phyloP scores from a whole-genome alignment of 116 monocot genomes.

The Phalaenopsis hybrid region DNA sequence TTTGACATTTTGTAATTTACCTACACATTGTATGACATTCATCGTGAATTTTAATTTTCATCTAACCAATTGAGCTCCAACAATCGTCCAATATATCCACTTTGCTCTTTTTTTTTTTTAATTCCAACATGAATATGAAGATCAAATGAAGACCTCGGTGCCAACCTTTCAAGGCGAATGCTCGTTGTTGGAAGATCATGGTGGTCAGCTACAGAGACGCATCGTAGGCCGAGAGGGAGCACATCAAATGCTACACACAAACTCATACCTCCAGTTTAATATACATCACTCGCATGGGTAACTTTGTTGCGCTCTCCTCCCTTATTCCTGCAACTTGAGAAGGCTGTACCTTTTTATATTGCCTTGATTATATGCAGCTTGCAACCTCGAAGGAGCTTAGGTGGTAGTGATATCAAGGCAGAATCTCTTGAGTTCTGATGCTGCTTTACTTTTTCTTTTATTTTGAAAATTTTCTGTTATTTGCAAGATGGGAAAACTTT shows the following conservation, averaged over 20 bases:
- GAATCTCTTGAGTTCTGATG: background rate
- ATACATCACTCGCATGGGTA: too few species aligned
- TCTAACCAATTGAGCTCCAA: too few species aligned
- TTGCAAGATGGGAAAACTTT: background rate
- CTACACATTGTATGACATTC: too few species aligned
- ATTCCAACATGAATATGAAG: too few species aligned
- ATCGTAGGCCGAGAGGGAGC: conserved; percentile 12
- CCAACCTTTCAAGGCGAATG: background rate
- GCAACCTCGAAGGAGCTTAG: conserved; percentile 11
- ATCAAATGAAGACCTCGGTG: too few species aligned
- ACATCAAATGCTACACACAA: conserved; percentile 14
- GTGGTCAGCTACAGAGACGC: conserved; percentile 9
- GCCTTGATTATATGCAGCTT: conserved; percentile 11
- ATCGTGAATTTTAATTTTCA: too few species aligned
- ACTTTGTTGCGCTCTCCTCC: too few species aligned
- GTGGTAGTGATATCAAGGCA: conserved; percentile 12
- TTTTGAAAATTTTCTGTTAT: background rate
- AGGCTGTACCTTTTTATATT: background rate
- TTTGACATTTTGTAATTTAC: too few species aligned
- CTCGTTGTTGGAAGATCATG: conserved; percentile 6
- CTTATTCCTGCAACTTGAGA: background rate
- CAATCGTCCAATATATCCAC: too few species aligned
- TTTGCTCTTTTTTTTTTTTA: too few species aligned
- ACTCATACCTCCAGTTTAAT: conserved; percentile 10
- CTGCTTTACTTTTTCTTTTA: background rate